Conservation (phyloP, 805 yeast species). For the Priceomyces castillae region DNA sequence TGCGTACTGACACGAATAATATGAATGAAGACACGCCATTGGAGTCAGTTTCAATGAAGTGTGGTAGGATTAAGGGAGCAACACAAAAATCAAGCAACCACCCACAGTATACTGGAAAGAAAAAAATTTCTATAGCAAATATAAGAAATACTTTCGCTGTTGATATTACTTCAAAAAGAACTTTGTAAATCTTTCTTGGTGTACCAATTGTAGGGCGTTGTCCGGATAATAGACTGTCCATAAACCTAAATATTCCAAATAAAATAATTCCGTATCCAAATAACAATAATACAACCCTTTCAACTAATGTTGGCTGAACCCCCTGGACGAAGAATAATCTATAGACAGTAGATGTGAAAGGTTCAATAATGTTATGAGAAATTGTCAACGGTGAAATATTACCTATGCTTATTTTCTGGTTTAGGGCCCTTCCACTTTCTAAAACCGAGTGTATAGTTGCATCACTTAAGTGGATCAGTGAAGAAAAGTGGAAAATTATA, state of each 20-base stretch:
- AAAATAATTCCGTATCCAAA: constrained; percentile 34
- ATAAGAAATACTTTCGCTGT: constrained; percentile 74
- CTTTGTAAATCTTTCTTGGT: constrained; percentile 49
- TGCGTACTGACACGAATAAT: constrained; percentile 20
- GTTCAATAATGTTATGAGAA: constrained; percentile 16
- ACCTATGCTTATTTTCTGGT: constrained; percentile 2
- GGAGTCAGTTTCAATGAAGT: constrained; percentile 9
- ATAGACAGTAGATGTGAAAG: constrained; percentile 13
- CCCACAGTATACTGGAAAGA: constrained; percentile 89
- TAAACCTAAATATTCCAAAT: constrained; percentile 21
- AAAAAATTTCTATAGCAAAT: constrained; percentile 73
- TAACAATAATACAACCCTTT: constrained; percentile 35
- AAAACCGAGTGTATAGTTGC: background rate
- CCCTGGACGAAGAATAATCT: constrained; percentile 17
- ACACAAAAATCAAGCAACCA: constrained; percentile 65
- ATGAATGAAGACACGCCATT: constrained; percentile 12
- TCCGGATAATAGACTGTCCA: constrained; percentile 30
- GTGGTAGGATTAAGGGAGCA: constrained; percentile 49
- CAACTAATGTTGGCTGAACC: constrained; percentile 30
- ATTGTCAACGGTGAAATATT: constrained; percentile 13
- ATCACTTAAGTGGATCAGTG: background rate
- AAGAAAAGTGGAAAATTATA: background rate
- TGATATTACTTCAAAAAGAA: constrained; percentile 53
- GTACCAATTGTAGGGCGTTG: constrained; percentile 48
- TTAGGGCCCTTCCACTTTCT: background rate